These are phyloP conservation scores for Ceriops decandra DNA, from an alignment of 345 rosid species.

Conservation along the genomic window DNA sequence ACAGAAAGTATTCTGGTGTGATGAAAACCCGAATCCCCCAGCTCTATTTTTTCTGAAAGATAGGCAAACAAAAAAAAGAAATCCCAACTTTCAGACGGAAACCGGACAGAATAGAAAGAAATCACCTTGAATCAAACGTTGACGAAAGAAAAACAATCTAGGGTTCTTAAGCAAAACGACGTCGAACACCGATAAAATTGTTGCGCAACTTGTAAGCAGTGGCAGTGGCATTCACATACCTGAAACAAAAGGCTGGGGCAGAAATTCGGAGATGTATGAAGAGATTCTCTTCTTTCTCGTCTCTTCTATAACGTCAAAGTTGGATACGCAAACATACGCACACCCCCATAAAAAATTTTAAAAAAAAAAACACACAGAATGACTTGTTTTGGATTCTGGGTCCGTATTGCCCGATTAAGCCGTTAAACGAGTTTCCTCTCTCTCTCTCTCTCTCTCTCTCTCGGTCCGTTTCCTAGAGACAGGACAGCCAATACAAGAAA, in stretches of 20 bases:
- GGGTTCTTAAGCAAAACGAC: constrained; percentile 17
- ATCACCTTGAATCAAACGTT: constrained; percentile 7
- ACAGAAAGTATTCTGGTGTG: background rate
- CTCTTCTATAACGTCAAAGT: too few species aligned
- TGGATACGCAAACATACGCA: too few species aligned
- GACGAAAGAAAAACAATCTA: constrained; percentile 17
- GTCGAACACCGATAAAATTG: background rate
- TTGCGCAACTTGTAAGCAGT: background rate
- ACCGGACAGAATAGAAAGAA: constrained; percentile 15
- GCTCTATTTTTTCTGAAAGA: constrained; percentile 19
- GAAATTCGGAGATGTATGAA: constrained; percentile 15
- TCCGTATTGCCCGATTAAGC: background rate
- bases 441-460: background rate
- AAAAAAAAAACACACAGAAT: too few species aligned
- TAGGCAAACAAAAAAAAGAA: constrained; percentile 2
- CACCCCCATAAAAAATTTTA: background rate
- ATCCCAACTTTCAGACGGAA: constrained; percentile 12
- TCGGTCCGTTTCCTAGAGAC: too few species aligned
- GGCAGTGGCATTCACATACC: constrained; percentile 29
- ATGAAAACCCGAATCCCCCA: constrained; percentile 17
- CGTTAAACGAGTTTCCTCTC: background rate
- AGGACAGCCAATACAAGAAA: too few species aligned
- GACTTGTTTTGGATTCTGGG: constrained; percentile 31
- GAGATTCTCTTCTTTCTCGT: too few species aligned
- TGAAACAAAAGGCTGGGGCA: background rate